Conservation (phyloP, 306 rosid genomes). For the Malus sieversii region DNA sequence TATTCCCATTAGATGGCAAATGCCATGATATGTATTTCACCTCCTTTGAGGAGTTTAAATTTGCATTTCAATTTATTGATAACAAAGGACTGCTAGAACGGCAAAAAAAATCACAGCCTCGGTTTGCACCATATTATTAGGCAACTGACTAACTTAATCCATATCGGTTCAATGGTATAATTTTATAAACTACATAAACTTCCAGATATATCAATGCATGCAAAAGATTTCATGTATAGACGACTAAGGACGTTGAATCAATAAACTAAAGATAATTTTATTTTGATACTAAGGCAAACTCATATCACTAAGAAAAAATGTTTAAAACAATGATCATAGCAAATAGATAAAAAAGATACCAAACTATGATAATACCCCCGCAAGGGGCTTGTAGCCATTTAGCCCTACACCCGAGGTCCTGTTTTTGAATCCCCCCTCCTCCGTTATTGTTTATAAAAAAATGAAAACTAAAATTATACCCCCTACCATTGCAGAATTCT, state of each 20-base stretch:
- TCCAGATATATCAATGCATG: not conserved
- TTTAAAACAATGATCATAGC: not conserved
- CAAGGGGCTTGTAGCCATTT: not conserved
- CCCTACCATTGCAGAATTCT: not conserved
- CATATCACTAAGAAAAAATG: not conserved
- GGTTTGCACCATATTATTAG: not conserved
- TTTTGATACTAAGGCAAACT: not conserved
- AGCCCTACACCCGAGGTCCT: not conserved
- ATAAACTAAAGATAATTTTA: not conserved
- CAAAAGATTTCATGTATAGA: not conserved
- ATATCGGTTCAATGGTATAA: not conserved
- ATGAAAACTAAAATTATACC: not conserved
- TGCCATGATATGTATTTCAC: not conserved
- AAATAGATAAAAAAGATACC: not conserved
- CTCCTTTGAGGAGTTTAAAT: not conserved
- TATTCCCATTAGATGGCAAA: not conserved
- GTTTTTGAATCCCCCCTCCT: not conserved
- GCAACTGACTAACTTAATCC: not conserved
- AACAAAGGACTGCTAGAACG: not conserved
- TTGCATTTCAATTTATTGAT: not conserved
- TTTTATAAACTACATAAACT: not conserved
- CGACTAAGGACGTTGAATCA: not conserved
- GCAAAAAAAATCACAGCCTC: not conserved
- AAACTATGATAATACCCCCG: not conserved
- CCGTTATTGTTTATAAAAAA: not conserved